phyloP scores from a whole-genome alignment of 2,329 filamentous ascomycete genomes.

The Talaromyces atroroseus region DNA sequence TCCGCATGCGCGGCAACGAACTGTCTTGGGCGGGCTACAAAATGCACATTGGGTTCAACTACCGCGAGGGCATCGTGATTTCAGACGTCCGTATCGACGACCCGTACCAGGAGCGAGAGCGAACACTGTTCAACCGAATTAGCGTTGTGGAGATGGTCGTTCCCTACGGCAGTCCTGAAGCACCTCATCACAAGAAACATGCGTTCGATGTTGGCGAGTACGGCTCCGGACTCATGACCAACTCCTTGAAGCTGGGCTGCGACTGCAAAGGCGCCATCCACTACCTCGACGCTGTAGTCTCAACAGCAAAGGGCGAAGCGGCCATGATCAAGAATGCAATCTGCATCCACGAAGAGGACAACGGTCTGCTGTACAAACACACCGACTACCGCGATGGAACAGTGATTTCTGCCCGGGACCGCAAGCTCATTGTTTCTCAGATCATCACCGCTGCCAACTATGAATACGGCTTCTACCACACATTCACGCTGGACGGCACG shows the following conservation, averaged over 20 bases:
- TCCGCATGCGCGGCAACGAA: constrained; percentile 66
- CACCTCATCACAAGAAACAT: constrained; percentile 44
- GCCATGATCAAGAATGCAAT: constrained; percentile 87
- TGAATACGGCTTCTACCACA: constrained; percentile 84
- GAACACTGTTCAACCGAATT: constrained; percentile 66
- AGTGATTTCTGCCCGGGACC: constrained; percentile 74
- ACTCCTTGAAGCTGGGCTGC: constrained; percentile 41
- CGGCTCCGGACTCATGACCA: constrained; percentile 45
- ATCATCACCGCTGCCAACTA: constrained; percentile 96
- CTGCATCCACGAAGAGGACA: constrained; percentile 91
- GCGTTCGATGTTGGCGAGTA: constrained; percentile 45
- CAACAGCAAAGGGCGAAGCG: constrained; percentile 66
- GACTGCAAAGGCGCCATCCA: constrained; percentile 83
- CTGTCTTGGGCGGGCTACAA: constrained; percentile 92
- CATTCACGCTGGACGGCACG: constrained; percentile 87
- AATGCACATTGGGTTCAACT: constrained; percentile 91
- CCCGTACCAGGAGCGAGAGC: constrained; percentile 55
- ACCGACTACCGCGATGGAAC: constrained; percentile 91
- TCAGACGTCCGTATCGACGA: constrained; percentile 75
- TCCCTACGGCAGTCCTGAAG: constrained; percentile 55
- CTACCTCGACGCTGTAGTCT: constrained; percentile 83
- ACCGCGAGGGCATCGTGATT: constrained; percentile 82
- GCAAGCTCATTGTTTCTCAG: constrained; percentile 82
- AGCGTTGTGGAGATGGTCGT: constrained; percentile 93
- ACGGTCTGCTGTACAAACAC: constrained; percentile 88